Evolutionary conservation across 805 yeast species (phyloP).

Genomic region (Metschnikowia proteae): DNA sequence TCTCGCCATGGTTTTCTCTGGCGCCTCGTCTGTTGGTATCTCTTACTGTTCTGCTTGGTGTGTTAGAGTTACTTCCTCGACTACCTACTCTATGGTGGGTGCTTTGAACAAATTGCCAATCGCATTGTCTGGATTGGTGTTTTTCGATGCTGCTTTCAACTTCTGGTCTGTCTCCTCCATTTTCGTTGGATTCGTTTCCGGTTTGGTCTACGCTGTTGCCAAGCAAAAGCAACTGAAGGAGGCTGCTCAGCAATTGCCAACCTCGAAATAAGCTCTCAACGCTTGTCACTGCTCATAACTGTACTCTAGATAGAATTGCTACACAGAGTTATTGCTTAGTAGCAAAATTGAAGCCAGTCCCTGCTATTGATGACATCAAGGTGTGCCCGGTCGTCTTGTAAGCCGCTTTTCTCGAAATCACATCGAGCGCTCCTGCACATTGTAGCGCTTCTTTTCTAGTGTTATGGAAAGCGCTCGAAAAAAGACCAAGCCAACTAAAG

Average conservation of each 20-base stretch:
- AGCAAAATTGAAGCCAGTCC: background rate
- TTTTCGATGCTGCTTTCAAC: conserved; percentile 94
- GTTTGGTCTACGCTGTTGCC: conserved; percentile 92
- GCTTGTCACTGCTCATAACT: background rate
- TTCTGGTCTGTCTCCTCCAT: conserved; percentile 89
- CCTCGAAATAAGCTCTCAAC: conserved; percentile 13
- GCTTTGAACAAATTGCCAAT: conserved; percentile 97
- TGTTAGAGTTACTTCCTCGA: conserved; percentile 97
- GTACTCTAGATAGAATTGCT: background rate
- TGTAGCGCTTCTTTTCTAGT: background rate
- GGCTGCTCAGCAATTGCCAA: conserved; percentile 30
- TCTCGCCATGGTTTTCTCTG: conserved; percentile 84
- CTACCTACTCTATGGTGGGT: conserved; percentile 99
- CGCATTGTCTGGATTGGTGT: conserved; percentile 89
- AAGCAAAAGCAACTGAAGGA: conserved; percentile 80
- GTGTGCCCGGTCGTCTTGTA: background rate
- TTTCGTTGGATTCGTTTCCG: conserved; percentile 90
- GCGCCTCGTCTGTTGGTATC: conserved; percentile 92
- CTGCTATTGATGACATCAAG: background rate
- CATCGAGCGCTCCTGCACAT: conserved; percentile 2
- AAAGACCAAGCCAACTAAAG: conserved; percentile 7
- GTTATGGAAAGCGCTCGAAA: conserved; percentile 4
- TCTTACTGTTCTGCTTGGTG: conserved; percentile 99
- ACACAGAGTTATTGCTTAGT: background rate
- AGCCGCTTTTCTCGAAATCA: background rate